Base-by-base conservation (phyloP, 495 filamentous ascomycete species). In the Hyaloscypha variabilis region DNA sequence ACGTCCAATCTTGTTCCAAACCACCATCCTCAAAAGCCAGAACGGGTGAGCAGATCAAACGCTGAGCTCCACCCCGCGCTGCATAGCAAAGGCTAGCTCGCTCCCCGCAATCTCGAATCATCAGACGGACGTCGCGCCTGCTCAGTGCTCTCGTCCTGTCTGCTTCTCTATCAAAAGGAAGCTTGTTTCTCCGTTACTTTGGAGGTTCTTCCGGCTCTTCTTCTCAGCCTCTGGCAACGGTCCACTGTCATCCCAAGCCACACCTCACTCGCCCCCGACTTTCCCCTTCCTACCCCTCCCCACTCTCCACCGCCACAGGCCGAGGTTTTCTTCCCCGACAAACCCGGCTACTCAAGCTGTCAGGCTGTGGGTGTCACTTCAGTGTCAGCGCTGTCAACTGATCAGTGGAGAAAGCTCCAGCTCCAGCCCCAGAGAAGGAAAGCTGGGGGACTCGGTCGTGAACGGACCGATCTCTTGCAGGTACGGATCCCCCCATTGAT, bases 401-500 rank as follows among this genome's bases (percentile, higher is more conserved):
- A 46, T 46, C 39, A 46, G 39, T 46, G 39, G 39, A 46, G 39
- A 2, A 36, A 36, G 13, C 31, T 6, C 19, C 39, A 4, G 11
- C 17, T 19, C 39, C 51, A 54, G 51, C 26, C 23, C 51, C 23
- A 29, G 51, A 25, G 19, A 21, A 29, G 24, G 42, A 53, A 63
- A 46, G 26, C 60, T 54, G 51, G 51, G 50, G 50, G 10, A 2
- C 28, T 64, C 62, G 52, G 62, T 58, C 31, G 52, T 58, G 51
- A 21, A 64, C 52, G 62, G 62, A 57, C 62, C 62, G 62, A 58
- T 52, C 62, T 57, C 10, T 34, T 19, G 23, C 52, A 57, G n/a
- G 34, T 34, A 30, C 39, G 39, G 39, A 51, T 39, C 14, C 29
- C 54, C 13, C 62, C 19, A 58, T 64, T 64, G n/a, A n/a, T n/a